Evolutionary conservation across 805 yeast genomes (phyloP).

Genomic region (Cyberlindnera mycetangii): DNA sequence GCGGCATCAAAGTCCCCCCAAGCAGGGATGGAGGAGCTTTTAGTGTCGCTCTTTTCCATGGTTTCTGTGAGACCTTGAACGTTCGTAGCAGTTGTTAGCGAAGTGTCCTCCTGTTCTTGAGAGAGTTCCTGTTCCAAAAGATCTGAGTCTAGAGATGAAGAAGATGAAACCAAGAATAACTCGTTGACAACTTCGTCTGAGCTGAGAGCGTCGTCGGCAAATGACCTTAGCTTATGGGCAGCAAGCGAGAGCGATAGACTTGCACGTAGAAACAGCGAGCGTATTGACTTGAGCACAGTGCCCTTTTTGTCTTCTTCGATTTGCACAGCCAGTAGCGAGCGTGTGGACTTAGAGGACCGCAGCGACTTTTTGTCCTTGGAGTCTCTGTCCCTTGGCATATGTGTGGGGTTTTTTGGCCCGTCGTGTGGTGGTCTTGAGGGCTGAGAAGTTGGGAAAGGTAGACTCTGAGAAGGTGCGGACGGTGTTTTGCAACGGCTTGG

Average conservation of each 20-base stretch:
- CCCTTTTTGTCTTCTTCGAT: constrained; percentile 3
- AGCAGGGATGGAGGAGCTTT: constrained; percentile 2
- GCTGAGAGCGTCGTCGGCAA: constrained; percentile 48
- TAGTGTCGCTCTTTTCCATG: constrained; percentile 14
- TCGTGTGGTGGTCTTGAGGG: not conserved
- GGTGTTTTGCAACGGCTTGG: too few species aligned
- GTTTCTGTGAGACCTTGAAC: constrained; percentile 24
- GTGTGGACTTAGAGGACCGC: constrained; percentile 11
- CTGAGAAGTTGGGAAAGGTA: too few species aligned
- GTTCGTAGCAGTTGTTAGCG: constrained; percentile 12
- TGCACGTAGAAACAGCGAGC: constrained; percentile 36
- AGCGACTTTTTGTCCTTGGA: constrained; percentile 8
- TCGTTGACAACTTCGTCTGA: constrained; percentile 50
- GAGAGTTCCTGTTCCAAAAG: constrained; percentile 26
- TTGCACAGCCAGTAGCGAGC: constrained; percentile 8
- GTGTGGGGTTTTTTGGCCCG: not conserved
- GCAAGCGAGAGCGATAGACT: constrained; percentile 37
- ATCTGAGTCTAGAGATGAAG: constrained; percentile 29
- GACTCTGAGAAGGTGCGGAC: too few species aligned
- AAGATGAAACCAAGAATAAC: constrained; percentile 42
- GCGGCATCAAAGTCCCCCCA: constrained; percentile 32
- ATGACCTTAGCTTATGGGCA: constrained; percentile 34
- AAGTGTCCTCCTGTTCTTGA: constrained; percentile 14
- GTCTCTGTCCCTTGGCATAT: not conserved
- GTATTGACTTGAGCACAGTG: constrained; percentile 21